A percentile compares a stretch with the other conserved stretches of the same genome.
Conservation (phyloP, 306 rosid genomes). For the Betula pendula region DNA sequence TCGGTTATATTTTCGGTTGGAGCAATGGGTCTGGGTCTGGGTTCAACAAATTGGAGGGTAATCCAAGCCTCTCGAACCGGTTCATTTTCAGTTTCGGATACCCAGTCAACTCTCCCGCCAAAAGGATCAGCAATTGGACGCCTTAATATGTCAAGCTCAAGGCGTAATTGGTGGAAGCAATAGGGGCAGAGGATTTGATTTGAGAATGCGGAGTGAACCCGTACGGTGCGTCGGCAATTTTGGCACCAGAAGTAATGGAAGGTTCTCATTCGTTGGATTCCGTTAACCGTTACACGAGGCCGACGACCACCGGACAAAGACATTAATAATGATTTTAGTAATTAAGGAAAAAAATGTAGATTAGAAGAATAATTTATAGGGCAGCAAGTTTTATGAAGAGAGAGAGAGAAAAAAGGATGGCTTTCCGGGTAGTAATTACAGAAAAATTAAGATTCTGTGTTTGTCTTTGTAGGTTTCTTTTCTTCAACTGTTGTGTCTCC, state of each 20-base stretch:
- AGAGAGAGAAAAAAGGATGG: slow-evolving; percentile 40
- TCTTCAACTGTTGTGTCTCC: slow-evolving; percentile 23
- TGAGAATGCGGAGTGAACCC: slow-evolving; percentile 35
- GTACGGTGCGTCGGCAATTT: slow-evolving; percentile 44
- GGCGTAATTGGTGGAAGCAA: slow-evolving; percentile 43
- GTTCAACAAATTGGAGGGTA: slow-evolving; percentile 39
- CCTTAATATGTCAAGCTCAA: slow-evolving; percentile 51
- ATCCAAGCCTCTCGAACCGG: slow-evolving; percentile 43
- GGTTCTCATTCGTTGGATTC: slow-evolving; percentile 60
- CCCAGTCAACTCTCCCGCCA: no score
- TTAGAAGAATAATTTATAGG: no score
- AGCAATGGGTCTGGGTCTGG: slow-evolving; percentile 22
- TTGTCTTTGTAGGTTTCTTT: slow-evolving; percentile 7
- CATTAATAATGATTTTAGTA: no score
- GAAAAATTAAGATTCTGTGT: slow-evolving; percentile 55
- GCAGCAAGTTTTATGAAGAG: slow-evolving; percentile 12
- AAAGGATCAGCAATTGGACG: no score
- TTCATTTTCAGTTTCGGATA: slow-evolving; percentile 19
- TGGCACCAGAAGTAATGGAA: slow-evolving; percentile 65
- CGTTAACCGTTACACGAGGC: slow-evolving; percentile 53
- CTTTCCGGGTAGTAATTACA: slow-evolving; percentile 35
- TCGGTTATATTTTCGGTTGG: slow-evolving; percentile 9
- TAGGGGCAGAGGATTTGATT: slow-evolving; percentile 36
- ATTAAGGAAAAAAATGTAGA: no score
- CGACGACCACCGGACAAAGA: slow-evolving; percentile 42